Conservation (phyloP, 208 protist species). For the Leishmania major region DNA sequence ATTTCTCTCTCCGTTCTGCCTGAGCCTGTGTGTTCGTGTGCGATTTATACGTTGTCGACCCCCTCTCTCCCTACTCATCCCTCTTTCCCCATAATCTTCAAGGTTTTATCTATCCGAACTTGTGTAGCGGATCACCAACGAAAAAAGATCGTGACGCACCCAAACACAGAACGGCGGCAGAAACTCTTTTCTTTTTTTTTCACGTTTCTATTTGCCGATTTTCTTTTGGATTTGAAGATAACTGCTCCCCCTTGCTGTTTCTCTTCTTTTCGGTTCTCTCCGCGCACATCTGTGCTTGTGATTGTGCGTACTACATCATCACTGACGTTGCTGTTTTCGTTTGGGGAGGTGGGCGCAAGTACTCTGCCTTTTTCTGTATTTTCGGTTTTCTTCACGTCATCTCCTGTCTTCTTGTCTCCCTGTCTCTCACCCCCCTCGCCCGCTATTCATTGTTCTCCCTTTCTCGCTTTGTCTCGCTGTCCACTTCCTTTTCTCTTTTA, state of each 20-base stretch:
- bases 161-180: background rate
- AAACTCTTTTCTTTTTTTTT: background rate
- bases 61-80: background rate
- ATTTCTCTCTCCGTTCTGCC: background rate
- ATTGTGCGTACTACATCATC: background rate
- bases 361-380: conserved; percentile 11
- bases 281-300: background rate
- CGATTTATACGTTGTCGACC: background rate
- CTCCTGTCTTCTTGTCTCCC: background rate
- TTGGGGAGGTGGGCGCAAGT: background rate
- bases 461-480: background rate
- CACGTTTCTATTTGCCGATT: background rate
- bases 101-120: background rate
- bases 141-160: background rate
- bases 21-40: background rate
- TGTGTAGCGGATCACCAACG: background rate
- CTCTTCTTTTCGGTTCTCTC: background rate
- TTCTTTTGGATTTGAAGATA: background rate
- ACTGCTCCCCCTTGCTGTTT: background rate
- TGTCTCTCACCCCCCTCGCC: background rate
- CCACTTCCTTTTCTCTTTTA: background rate
- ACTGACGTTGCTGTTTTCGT: background rate
- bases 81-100: background rate
- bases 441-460: background rate
- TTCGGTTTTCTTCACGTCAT: background rate